Percentiles rank a stretch among this genome's conserved stretches.
Conservation (phyloP, 257 asterid genomes). For the Jasminum sambac region DNA sequence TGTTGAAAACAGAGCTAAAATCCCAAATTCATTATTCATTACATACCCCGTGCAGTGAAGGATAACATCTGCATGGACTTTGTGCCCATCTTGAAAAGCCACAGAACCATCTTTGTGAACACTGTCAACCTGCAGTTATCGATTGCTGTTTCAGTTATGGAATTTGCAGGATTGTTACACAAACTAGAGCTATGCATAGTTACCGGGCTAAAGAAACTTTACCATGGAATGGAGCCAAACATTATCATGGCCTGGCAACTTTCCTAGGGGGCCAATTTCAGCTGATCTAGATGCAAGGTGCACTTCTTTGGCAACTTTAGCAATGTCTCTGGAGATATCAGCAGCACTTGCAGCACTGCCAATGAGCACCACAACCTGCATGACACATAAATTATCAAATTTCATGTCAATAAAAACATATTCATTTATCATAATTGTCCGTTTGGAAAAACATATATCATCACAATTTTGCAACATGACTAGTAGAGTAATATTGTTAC, state of each 20-base stretch:
- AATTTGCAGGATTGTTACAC: not conserved
- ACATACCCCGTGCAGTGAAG: constrained; percentile 95
- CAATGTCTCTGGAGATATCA: constrained; percentile 81
- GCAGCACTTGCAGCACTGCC: constrained; percentile 87
- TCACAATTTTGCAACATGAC: not conserved
- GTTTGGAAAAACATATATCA: not conserved
- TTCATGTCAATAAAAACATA: not conserved
- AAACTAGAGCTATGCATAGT: constrained; percentile 3
- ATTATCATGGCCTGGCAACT: constrained; percentile 60
- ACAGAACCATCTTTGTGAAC: constrained; percentile 64
- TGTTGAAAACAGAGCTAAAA: not conserved
- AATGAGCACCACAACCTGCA: constrained; percentile 80
- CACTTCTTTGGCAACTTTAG: constrained; percentile 80
- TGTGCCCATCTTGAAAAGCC: constrained; percentile 57
- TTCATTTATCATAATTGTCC: not conserved
- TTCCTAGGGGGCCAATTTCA: constrained; percentile 37
- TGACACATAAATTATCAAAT: constrained; percentile 18
- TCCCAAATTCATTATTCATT: not conserved
- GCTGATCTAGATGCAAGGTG: constrained; percentile 73
- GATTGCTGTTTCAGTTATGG: constrained; percentile 20
- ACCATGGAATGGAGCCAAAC: constrained; percentile 81
- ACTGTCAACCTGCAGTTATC: constrained; percentile 51
- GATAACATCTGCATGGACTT: constrained; percentile 59
- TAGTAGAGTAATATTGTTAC: not conserved
- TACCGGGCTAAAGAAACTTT: constrained; percentile 24